Conservation (phyloP, 257 asterid species). For the Nyctanthes arbortristis region DNA sequence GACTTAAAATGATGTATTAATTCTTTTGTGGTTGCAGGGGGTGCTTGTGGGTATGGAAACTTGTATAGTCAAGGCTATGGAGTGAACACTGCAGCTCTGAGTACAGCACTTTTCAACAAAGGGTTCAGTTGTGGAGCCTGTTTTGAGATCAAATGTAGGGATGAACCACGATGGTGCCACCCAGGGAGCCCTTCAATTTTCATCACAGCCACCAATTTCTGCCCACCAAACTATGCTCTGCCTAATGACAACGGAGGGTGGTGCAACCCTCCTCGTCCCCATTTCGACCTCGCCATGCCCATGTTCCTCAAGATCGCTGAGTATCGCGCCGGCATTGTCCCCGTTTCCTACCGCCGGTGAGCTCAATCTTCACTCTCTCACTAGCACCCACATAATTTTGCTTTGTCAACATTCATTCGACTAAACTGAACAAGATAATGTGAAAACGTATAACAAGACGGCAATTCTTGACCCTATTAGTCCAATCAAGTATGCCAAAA, state of each 20-base stretch:
- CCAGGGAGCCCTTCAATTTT: slow-evolving; percentile 70
- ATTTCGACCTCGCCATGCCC: slow-evolving; percentile 81
- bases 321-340: slow-evolving; percentile 76
- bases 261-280: slow-evolving; percentile 83
- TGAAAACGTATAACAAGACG: too few relatives aligned
- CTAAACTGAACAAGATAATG: too few relatives aligned
- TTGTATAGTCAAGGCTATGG: slow-evolving; percentile 79
- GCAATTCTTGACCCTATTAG: not conserved
- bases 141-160: slow-evolving; percentile 64
- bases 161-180: slow-evolving; percentile 59
- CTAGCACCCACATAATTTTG: not conserved
- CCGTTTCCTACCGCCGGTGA: slow-evolving; percentile 68
- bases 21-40: slow-evolving; percentile 41
- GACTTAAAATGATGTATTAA: too few relatives aligned
- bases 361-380: not conserved
- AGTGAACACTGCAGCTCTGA: slow-evolving; percentile 69
- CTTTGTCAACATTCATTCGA: not conserved
- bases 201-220: slow-evolving; percentile 69
- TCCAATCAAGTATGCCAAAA: not conserved
- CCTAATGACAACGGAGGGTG: slow-evolving; percentile 74
- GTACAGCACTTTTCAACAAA: slow-evolving; percentile 75
- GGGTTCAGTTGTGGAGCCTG: slow-evolving; percentile 81
- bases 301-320: slow-evolving; percentile 71
- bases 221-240: slow-evolving; percentile 74
- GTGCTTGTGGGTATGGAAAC: slow-evolving; percentile 86